Evolutionary conservation across 345 rosid species (phyloP), one percentile per base, ranked within the genome.

Genomic region (Turnera subulata): DNA sequence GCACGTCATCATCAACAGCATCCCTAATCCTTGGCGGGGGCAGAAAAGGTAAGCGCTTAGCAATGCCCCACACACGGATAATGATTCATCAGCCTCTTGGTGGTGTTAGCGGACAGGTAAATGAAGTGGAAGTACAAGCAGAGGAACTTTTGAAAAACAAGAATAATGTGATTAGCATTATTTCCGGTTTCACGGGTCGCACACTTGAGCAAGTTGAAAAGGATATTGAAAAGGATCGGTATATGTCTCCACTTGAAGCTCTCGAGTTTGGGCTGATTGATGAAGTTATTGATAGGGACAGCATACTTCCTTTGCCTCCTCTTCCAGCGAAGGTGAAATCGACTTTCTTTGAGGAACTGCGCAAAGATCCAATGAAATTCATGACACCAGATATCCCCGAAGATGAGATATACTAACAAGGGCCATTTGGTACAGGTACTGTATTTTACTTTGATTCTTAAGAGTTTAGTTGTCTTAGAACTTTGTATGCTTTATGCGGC

Each of bases 41-140:
- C 8, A 74, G 90, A 42, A 89, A 85, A 73, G 99, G 99, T 44
- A 93, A 93, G 80, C 95, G 97, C 23, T 71, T 87, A 59, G 90
- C 97, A 0, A 93, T 93, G 99, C 97, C 99, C 59, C 89, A 89
- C 63, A 68, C 99, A 0, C 80, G 97, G 62, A 81, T 93, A 61
- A 93, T 93, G 99, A 80, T 93, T 50, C 96, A 89, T 71, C 99
- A 87, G 46, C 99, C 99, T 0, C 80, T 82, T 49, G 97, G 99
- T 64, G 97, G 94, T 44, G 92, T 89, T 32, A 85, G 96, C 40
- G 99, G 99, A 58, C 88, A 85, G 67, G 94, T 85, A 39, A 74
- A 76, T 18, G 88, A 85, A 60, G 99, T 87, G 21, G 97, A 85
- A 79, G 80, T 86, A 39, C 96, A 89, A 72, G 96, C 97, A 16